Evolutionary conservation across 2,329 filamentous ascomycete genomes (phyloP), one percentile per base, ranked within the genome.

Genomic region (Thelonectria discophora): DNA sequence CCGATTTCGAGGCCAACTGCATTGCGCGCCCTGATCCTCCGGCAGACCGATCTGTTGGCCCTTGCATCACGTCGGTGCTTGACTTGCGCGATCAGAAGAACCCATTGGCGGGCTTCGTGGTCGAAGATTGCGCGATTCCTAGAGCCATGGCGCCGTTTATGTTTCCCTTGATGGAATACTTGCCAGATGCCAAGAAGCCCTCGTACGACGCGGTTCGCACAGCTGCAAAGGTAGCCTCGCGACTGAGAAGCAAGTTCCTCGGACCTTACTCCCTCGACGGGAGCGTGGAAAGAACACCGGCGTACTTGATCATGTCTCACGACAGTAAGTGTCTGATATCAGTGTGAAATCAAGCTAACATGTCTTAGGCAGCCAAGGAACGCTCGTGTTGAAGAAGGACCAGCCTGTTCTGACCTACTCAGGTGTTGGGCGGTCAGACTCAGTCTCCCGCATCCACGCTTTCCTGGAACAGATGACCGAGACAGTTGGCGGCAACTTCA

Each of bases 291-390:
- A 83, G 77, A 60, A 90, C 87, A 0, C 84, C 88, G 60, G 81
- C 87, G 0, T 90, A 89, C 70, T 79, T 91, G 4, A 80, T 90
- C 70, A 89, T 90, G 86, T 86, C 84, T 2, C 87, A 90, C 67
- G 88, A 90, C 66, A 86, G 82, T 78, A 77, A 71, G 77, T 70
- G 7, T 2, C 2, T 18, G 11, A 1, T 1, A 20, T 13, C 7
- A 6, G 3, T 12, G 18, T 49, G 5, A 18, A 21, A 1, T 42
- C 11, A 9, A 20, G 8, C 46, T 58, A 1, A 58, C 30, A 43
- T 37, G 2, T 6, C 17, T 12, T 53, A 83, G 80, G 78, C 45
- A 87, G 87, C 67, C 86, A 90, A 74, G 87, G 85, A 1, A 82
- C 81, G 8, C 71, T 90, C 48, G 83, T 81, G 0, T 77, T 91